Conservation (phyloP, 352 stramenopile genomes). For the Pythium folliculosum region DNA sequence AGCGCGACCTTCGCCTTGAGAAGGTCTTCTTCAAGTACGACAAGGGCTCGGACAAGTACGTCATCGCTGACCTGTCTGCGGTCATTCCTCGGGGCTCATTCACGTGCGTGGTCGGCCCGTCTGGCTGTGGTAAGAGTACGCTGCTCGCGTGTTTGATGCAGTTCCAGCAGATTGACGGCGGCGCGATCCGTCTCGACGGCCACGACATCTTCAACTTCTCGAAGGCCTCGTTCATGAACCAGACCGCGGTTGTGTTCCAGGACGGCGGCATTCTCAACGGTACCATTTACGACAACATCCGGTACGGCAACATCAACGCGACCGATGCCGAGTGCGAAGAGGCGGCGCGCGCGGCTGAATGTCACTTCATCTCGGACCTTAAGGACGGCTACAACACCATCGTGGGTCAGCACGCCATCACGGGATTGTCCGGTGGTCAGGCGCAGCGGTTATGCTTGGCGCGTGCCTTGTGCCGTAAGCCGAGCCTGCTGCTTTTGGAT, state of each 20-base stretch:
- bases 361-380: conserved; percentile 80
- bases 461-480: conserved; percentile 76
- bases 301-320: conserved; percentile 72
- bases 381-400: conserved; percentile 85
- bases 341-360: conserved; percentile 76
- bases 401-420: conserved; percentile 83
- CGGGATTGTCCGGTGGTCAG: conserved; percentile 84
- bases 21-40: conserved; percentile 89
- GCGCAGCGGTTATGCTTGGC: conserved; percentile 86
- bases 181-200: conserved; percentile 78
- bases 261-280: conserved; percentile 87
- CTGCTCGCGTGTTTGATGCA: conserved; percentile 87
- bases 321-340: conserved; percentile 83
- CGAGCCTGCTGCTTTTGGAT: conserved; percentile 80
- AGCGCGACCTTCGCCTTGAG: conserved; percentile 74
- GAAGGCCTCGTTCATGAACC: conserved; percentile 86
- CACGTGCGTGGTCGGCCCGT: conserved; percentile 84
- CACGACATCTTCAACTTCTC: conserved; percentile 88
- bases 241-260: conserved; percentile 87
- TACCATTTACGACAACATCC: conserved; percentile 89
- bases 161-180: conserved; percentile 83
- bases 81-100: conserved; percentile 79
- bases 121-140: conserved; percentile 88
- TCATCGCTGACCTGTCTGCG: conserved; percentile 71
- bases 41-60: conserved; percentile 80